Percentiles rank a stretch among this genome's conserved stretches.
phyloP scores from a whole-genome alignment of 1,284 basidiomycete genomes.

The Puccinia hordei region DNA sequence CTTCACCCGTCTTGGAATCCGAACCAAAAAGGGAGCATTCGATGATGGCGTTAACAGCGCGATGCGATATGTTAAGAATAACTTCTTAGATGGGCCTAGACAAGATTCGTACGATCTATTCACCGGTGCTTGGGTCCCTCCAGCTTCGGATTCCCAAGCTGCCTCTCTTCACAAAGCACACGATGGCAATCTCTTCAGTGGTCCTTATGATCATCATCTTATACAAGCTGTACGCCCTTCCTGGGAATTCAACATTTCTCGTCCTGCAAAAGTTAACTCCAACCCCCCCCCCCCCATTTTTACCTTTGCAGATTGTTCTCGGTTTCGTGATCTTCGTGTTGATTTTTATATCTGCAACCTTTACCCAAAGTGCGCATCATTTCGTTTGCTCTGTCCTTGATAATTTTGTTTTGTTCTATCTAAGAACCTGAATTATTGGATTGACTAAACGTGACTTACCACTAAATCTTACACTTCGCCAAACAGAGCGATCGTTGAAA shows the following conservation, averaged over 20 bases:
- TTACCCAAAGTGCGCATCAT: slow-evolving; percentile 31
- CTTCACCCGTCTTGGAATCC: slow-evolving; percentile 77
- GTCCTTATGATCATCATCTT: slow-evolving; percentile 29
- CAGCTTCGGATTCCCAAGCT: background rate
- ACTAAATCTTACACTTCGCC: background rate
- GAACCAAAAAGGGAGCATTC: slow-evolving; percentile 75
- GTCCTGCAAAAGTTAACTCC: background rate
- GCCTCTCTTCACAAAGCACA: background rate
- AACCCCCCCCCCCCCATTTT: no score
- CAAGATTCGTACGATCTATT: slow-evolving; percentile 92
- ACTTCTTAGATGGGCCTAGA: slow-evolving; percentile 91
- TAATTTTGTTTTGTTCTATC: background rate
- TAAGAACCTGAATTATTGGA: background rate
- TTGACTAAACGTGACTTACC: background rate
- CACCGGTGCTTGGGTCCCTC: slow-evolving; percentile 74
- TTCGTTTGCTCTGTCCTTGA: background rate
- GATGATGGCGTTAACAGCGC: slow-evolving; percentile 86
- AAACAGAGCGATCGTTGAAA: slow-evolving; percentile 30
- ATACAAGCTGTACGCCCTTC: slow-evolving; percentile 31
- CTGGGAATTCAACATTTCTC: background rate
- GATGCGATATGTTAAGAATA: slow-evolving; percentile 91
- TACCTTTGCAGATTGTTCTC: slow-evolving; percentile 25
- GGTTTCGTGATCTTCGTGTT: slow-evolving; percentile 29
- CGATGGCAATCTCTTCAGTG: background rate
- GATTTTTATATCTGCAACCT: slow-evolving; percentile 36